These are phyloP conservation scores for Linum lewisii DNA, from an alignment of 345 rosid species.

Conservation along the genomic window DNA sequence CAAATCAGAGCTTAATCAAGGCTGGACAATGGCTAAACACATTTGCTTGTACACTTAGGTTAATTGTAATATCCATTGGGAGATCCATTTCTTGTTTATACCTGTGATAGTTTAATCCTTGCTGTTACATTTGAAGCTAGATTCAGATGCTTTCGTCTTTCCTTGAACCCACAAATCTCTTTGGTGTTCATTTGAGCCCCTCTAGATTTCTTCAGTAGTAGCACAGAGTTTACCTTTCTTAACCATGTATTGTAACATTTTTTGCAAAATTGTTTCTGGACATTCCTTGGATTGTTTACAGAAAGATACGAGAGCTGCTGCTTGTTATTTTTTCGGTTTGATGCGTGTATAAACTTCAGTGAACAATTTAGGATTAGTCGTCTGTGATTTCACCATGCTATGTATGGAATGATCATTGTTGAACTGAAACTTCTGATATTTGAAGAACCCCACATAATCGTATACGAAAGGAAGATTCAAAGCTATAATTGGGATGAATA, in stretches of 20 bases:
- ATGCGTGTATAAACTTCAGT: background rate
- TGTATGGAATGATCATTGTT: background rate
- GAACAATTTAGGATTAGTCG: background rate
- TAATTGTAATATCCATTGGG: background rate
- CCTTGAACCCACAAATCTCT: background rate
- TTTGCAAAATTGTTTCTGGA: background rate
- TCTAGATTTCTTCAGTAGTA: background rate
- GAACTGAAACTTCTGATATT: background rate
- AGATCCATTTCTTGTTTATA: background rate
- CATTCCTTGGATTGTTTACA: background rate
- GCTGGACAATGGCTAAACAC: background rate
- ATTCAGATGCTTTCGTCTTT: background rate
- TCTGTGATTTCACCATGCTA: background rate
- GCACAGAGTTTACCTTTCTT: background rate
- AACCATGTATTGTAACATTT: background rate
- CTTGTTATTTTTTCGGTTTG: background rate
- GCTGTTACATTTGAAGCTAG: background rate
- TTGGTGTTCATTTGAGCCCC: background rate
- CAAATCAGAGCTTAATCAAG: background rate
- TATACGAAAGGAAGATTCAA: background rate
- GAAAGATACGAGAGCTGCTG: background rate
- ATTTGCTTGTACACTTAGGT: background rate
- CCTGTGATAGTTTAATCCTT: background rate
- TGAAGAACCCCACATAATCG: background rate
- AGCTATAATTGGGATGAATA: background rate